Evolutionary conservation across 2,329 filamentous ascomycete species (phyloP).

Genomic region (Neocatenulostroma microsporum): DNA sequence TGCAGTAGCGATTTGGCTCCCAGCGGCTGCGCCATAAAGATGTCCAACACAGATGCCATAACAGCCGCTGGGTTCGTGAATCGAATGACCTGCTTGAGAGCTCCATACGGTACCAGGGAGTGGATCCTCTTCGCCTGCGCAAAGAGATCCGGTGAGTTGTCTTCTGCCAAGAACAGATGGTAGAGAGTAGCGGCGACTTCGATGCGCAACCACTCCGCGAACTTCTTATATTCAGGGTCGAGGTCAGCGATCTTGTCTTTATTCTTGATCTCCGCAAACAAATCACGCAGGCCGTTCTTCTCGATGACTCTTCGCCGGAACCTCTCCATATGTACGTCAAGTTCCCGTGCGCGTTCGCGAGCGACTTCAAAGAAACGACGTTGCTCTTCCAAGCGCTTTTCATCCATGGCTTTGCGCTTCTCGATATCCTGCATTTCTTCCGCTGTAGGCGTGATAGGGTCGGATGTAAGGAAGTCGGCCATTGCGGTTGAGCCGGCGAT

Average conservation of each 20-base stretch:
- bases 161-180: constrained; percentile 92
- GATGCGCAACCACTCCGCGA: constrained; percentile 95
- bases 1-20: constrained; percentile 85
- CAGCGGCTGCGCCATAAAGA: constrained; percentile 93
- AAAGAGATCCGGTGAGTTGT: constrained; percentile 95
- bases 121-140: constrained; percentile 91
- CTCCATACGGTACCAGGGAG: constrained; percentile 82
- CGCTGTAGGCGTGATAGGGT: constrained; percentile 67
- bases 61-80: constrained; percentile 94
- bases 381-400: constrained; percentile 84
- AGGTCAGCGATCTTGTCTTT: constrained; percentile 82
- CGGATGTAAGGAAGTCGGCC: constrained; percentile 67
- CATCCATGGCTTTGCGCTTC: constrained; percentile 72
- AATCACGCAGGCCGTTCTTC: constrained; percentile 77
- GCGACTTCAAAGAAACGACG: constrained; percentile 94
- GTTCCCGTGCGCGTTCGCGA: constrained; percentile 75
- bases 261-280: constrained; percentile 87
- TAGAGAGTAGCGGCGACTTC: constrained; percentile 96
- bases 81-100: constrained; percentile 94
- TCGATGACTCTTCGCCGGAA: constrained; percentile 62
- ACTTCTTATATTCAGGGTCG: constrained; percentile 93
- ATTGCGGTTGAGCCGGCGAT: constrained; percentile 78
- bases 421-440: constrained; percentile 78
- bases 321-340: constrained; percentile 96
- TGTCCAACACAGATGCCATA: constrained; percentile 89